Evolutionary conservation across 352 stramenopile genomes (phyloP), one percentile per base, ranked within the genome.

Genomic region (Globisporangium apiculatum): DNA sequence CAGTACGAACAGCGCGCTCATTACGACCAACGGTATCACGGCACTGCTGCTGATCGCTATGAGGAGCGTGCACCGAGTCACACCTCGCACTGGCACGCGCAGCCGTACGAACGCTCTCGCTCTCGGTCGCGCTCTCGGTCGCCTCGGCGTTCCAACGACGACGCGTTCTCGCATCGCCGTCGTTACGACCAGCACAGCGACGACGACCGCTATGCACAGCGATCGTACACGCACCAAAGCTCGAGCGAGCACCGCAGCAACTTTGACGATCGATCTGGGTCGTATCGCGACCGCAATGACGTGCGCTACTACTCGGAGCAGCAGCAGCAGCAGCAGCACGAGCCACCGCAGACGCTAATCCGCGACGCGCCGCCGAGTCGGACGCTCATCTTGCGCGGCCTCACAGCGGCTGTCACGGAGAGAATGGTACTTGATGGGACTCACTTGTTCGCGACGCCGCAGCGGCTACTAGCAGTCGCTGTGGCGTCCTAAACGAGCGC

Each of bases 351-450:
- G n/a, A 12, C 48, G 43, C 48, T 53, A 14, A 58, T 64, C 42
- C 47, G 58, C 9, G 53, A 64, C 0, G 58, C 58, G 40, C 61
- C 75, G 40, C 80, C 83, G 0, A 90, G 78, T 47, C 61, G 74
- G 38, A 87, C 76, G 50, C 68, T 93, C 47, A 70, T 93, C 55
- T 42, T 93, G 31, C 81, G 78, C 15, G 68, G 74, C 24, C 59
- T 93, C 42, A 61, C 73, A 57, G 72, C 69, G 14, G 64, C 58
- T 9, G 73, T 87, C 43, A 61, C 76, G 41, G 75, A 91, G 18
- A 67, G 68, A 77, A 93, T 86, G 80, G 80, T 91, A 86, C 51
- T 54, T 51, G 75, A 93, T 86, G 80, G 79, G 88, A 84, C 51
- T 54, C 50, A 45, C 14, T 15, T 40, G 7, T 18, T 51, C 47